Base-by-base conservation (phyloP, 2,329 filamentous ascomycete species). In the Fusarium longipes region DNA sequence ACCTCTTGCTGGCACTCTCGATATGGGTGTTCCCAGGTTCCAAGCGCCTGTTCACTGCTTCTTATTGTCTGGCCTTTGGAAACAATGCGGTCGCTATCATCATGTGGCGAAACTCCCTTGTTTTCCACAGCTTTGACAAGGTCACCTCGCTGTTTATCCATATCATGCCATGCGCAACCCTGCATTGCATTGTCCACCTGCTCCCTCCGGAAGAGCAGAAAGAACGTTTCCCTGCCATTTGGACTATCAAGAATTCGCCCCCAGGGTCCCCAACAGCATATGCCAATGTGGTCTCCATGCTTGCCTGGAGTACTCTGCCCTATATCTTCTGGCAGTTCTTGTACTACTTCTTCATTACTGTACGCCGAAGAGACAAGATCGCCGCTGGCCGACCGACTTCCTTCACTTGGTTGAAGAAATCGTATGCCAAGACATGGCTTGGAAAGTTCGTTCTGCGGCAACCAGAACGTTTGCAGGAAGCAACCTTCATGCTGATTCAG, bases 141-240 rank as follows among this genome's bases (percentile, higher is more conserved):
- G 93, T 98, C 63, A 96, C 94, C 14, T 96, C 93, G 76, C 85
- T 99, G n/a, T 99, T 99, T 81, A 97, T 99, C 71, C 96, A 99
- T 79, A 97, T 99, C 74, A 99, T 99, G 95, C 96, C 96, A 1
- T 97, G 94, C 69, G 95, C 92, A 8, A 93, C 94, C 2, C 86
- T 99, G 14, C 96, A 99, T 79, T 96, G 93, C 75, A 85, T 99
- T 15, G 92, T 97, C 17, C 96, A 99, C 77, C 84, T 98, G 20
- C 84, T 93, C 14, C 80, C 91, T 0, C 79, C 86, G 2, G 87
- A 88, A 22, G 77, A 86, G 39, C 91, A 96, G 74, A 82, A 84
- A 67, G 79, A 82, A 25, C 87, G 89, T 20, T 98, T 97, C 76
- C 94, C 95, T 1, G 95, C 94, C 14, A 87, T 97, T 67, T 93